These are phyloP conservation scores for Phytophthora multivora DNA, from an alignment of 352 stramenopile species.

Conservation along the genomic window DNA sequence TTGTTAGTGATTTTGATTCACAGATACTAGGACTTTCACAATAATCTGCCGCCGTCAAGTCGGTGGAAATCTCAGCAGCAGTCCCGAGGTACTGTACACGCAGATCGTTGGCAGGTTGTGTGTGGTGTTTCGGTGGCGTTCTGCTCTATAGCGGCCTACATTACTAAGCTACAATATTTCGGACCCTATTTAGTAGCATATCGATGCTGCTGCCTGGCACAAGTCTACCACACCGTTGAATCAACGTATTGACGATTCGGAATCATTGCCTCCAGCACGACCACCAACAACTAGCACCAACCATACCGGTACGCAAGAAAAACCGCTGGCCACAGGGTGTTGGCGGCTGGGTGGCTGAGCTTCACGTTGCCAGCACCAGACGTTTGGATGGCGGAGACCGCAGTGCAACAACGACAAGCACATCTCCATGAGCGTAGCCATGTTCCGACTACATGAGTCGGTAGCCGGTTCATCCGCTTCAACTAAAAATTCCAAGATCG, in stretches of 20 bases:
- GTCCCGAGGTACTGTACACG: no score
- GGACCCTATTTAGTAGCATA: no score
- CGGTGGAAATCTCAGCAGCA: background rate
- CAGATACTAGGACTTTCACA: background rate
- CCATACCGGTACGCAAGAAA: background rate
- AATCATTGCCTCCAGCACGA: no score
- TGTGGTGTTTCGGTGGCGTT: background rate
- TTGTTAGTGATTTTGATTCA: no score
- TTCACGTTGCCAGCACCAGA: background rate
- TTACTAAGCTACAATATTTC: no score
- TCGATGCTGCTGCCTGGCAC: no score
- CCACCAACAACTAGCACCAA: no score
- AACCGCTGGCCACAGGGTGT: background rate
- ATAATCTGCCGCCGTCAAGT: background rate
- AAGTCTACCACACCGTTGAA: no score
- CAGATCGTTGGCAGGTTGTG: background rate
- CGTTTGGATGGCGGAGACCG: constrained; percentile 11
- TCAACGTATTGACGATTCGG: no score
- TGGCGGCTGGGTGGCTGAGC: constrained; percentile 1
- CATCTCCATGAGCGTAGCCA: constrained; percentile 27
- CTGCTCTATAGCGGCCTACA: no score
- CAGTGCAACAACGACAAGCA: constrained; percentile 2
- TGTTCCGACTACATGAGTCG: constrained; percentile 32
- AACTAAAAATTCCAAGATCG: constrained; percentile 33
- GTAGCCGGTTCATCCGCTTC: constrained; percentile 25